phyloP scores from a whole-genome alignment of 2,329 filamentous ascomycete genomes.

The Colletotrichum sp. region DNA sequence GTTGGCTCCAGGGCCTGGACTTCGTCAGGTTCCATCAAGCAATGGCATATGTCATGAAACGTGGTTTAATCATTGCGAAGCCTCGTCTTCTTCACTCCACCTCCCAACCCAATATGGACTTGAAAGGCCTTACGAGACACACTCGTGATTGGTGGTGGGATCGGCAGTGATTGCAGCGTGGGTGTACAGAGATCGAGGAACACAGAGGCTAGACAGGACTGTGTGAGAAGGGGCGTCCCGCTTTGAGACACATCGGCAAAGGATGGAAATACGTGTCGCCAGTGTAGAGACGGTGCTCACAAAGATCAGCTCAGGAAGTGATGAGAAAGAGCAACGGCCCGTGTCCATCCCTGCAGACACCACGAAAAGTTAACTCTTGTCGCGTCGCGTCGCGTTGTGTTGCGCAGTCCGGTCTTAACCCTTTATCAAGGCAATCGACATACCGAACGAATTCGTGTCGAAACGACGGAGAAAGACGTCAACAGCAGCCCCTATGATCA shows the following conservation, averaged over 20 bases:
- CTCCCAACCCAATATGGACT: not conserved
- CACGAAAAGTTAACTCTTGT: not conserved
- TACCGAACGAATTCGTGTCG: not conserved
- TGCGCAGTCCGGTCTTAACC: not conserved
- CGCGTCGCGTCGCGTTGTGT: not conserved
- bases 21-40: not conserved
- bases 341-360: not conserved
- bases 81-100: not conserved
- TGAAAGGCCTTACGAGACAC: not conserved
- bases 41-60: not conserved
- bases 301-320: not conserved
- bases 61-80: not conserved
- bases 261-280: not conserved
- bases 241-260: conserved; percentile 1
- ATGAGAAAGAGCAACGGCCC: not conserved
- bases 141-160: not conserved
- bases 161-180: not conserved
- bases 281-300: not conserved
- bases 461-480: not conserved
- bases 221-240: conserved; percentile 3
- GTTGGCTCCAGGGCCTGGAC: not conserved
- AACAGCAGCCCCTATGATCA: not conserved
- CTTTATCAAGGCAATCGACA: not conserved
- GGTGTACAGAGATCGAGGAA: not conserved
- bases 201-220: not conserved